Conservation (phyloP, 345 rosid genomes). For the Moricandia arvensis region DNA sequence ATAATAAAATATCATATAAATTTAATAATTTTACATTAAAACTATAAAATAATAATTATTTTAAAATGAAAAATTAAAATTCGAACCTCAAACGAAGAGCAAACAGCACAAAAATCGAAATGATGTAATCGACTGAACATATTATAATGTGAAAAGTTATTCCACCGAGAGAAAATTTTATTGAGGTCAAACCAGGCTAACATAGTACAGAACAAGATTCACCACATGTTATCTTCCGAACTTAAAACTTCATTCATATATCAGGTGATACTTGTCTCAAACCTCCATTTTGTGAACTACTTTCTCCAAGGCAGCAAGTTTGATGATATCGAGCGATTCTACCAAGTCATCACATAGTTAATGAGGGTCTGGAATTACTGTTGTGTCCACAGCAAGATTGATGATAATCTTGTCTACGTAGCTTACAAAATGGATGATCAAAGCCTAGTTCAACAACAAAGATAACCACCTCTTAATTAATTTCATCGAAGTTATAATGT, state of each 20-base stretch:
- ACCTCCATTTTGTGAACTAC: slow-evolving; percentile 4
- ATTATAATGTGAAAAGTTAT: too few relatives aligned
- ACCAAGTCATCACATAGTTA: slow-evolving; percentile 50
- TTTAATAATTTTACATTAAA: too few relatives aligned
- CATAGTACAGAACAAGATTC: not conserved
- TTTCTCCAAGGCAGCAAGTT: slow-evolving; percentile 34
- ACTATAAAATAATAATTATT: too few relatives aligned
- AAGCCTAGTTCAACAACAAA: slow-evolving; percentile 64
- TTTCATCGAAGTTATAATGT: not conserved
- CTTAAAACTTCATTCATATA: not conserved
- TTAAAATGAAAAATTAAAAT: too few relatives aligned
- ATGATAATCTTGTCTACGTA: slow-evolving; percentile 59
- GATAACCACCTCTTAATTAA: not conserved
- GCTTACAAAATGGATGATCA: slow-evolving; percentile 69
- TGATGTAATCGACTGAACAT: too few relatives aligned
- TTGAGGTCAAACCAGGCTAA: not conserved
- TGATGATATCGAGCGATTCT: slow-evolving; percentile 52
- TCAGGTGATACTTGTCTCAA: not conserved
- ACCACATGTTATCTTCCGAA: not conserved
- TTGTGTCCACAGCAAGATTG: slow-evolving; percentile 60
- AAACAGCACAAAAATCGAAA: too few relatives aligned
- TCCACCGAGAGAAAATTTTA: not conserved
- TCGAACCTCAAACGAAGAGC: too few relatives aligned
- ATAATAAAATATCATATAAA: too few relatives aligned
- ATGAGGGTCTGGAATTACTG: slow-evolving; percentile 64